Conservation (phyloP, 2,329 filamentous ascomycete species). For the Chrysoporthe cubensis region DNA sequence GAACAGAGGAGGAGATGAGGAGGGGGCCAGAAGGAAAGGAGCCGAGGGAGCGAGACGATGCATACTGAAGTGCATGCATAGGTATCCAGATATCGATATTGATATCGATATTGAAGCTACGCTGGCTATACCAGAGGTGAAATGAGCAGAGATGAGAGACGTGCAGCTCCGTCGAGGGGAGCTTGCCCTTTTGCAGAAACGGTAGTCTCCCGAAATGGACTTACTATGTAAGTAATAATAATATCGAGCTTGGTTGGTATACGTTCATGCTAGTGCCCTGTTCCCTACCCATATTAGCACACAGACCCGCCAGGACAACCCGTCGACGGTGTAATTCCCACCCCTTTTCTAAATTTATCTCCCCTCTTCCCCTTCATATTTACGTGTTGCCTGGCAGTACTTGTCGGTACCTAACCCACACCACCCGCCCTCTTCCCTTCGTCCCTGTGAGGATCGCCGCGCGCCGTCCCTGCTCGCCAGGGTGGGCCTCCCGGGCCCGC, state of each 20-base stretch:
- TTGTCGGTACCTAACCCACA: neutral
- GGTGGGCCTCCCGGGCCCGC: neutral
- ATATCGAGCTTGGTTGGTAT: constrained; percentile 24
- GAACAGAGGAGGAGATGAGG: neutral
- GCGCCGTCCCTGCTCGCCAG: neutral
- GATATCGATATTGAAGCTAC: neutral
- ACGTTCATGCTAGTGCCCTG: constrained; percentile 21
- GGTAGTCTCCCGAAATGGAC: constrained; percentile 13
- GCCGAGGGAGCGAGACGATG: constrained; percentile 2
- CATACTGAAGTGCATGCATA: neutral
- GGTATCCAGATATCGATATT: neutral
- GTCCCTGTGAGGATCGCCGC: constrained; percentile 8
- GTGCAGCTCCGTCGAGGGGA: constrained; percentile 18
- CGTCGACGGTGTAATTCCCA: neutral
- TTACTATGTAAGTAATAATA: constrained; percentile 14
- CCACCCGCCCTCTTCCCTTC: neutral
- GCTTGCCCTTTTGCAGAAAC: constrained; percentile 27
- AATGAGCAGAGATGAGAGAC: neutral
- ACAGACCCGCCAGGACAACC: constrained; percentile 7
- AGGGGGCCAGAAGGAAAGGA: neutral
- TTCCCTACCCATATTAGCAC: constrained; percentile 28
- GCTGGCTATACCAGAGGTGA: neutral
- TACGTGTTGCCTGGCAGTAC: neutral
- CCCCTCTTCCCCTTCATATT: neutral
- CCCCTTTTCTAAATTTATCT: neutral